Conservation (phyloP, 176 grass and related monocot genomes). For the Juncus inflexus region DNA sequence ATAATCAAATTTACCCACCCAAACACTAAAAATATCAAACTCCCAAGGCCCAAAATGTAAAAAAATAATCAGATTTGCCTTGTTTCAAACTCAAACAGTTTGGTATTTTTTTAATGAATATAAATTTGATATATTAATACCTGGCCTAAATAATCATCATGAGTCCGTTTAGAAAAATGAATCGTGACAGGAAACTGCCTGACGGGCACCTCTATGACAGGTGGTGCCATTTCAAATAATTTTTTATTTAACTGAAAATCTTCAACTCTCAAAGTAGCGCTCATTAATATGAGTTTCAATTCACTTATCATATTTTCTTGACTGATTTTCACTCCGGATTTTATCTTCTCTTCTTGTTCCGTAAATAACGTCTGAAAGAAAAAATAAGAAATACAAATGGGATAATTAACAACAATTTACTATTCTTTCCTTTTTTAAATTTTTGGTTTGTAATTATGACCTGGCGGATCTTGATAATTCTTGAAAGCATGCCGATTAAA, state of each 20-base stretch:
- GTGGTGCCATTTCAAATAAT: constrained; percentile 67
- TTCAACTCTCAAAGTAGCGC: constrained; percentile 85
- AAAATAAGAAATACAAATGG: too few species aligned
- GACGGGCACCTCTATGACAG: constrained; percentile 67
- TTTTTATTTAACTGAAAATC: constrained; percentile 84
- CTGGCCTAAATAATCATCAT: constrained; percentile 76
- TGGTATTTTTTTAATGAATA: too few species aligned
- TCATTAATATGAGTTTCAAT: constrained; percentile 93
- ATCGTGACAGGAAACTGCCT: constrained; percentile 83
- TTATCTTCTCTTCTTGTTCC: constrained; percentile 62
- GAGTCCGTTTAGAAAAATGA: constrained; percentile 84
- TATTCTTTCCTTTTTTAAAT: background rate
- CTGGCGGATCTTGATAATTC: constrained; percentile 82
- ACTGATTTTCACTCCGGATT: constrained; percentile 40
- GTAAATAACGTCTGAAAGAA: constrained; percentile 44
- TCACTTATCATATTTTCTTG: constrained; percentile 54
- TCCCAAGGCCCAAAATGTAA: too few species aligned
- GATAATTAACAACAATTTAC: too few species aligned
- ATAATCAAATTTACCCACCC: too few species aligned
- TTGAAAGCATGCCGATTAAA: constrained; percentile 95
- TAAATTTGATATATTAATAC: too few species aligned
- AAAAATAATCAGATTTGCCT: too few species aligned
- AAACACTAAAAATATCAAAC: too few species aligned
- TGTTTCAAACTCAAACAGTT: too few species aligned
- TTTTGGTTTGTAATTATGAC: constrained; percentile 35